Percentiles rank a stretch among this genome's conserved stretches.
These are phyloP conservation scores for Fagus sylvatica DNA, from an alignment of 306 rosid species.

Conservation along the genomic window DNA sequence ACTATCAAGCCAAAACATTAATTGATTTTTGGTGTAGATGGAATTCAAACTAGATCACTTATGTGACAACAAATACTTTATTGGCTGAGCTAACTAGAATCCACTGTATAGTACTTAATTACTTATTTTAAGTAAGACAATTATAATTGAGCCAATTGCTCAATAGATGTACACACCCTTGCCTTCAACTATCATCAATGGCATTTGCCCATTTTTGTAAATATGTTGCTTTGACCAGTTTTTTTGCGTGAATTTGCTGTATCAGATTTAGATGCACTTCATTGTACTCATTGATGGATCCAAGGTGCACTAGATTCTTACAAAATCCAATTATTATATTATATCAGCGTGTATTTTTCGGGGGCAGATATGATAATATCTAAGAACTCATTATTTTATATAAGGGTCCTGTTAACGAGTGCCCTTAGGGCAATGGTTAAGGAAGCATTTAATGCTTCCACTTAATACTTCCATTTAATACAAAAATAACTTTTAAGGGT, in stretches of 20 bases:
- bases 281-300: slow-evolving; percentile 36
- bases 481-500: too few relatives aligned
- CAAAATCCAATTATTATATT: not conserved
- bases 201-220: slow-evolving; percentile 25
- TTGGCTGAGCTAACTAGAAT: fast-evolving
- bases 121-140: too few relatives aligned
- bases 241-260: slow-evolving; percentile 17
- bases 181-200: not conserved
- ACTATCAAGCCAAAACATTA: too few relatives aligned
- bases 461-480: too few relatives aligned
- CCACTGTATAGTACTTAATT: too few relatives aligned
- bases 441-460: too few relatives aligned
- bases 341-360: not conserved
- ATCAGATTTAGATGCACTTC: slow-evolving; percentile 25
- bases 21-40: fast-evolving
- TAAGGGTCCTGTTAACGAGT: too few relatives aligned
- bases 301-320: slow-evolving; percentile 20
- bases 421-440: too few relatives aligned
- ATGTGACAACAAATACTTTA: too few relatives aligned
- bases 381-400: not conserved
- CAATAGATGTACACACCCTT: too few relatives aligned
- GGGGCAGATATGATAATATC: not conserved
- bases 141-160: too few relatives aligned
- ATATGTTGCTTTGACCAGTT: not conserved
- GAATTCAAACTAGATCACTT: too few relatives aligned